These are phyloP conservation scores for Boletus rubroflammeus DNA, from an alignment of 768 basidiomycete genomes.

Conservation along the genomic window DNA sequence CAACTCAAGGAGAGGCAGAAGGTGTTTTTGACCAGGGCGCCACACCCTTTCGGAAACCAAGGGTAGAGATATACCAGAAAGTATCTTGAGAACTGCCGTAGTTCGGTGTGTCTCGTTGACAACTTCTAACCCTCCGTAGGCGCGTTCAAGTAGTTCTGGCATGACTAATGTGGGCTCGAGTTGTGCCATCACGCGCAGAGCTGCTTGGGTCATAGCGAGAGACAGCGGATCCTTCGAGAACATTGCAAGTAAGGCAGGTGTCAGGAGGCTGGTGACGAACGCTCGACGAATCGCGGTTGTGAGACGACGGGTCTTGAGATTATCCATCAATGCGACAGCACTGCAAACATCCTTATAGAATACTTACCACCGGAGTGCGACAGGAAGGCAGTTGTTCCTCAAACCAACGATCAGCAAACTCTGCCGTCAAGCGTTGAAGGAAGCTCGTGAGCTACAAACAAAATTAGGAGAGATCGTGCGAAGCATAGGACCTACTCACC, in stretches of 20 bases:
- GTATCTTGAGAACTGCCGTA: conserved; percentile 82
- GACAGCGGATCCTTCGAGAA: conserved; percentile 80
- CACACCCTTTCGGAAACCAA: conserved; percentile 75
- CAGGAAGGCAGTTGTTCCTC: conserved; percentile 77
- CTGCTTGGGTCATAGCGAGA: conserved; percentile 77
- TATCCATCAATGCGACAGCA: not conserved
- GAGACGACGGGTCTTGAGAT: conserved; percentile 60
- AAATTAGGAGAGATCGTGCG: conserved; percentile 7
- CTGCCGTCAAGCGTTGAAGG: conserved; percentile 67
- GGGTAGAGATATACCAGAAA: conserved; percentile 73
- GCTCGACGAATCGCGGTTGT: conserved; percentile 77
- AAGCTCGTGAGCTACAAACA: conserved; percentile 67
- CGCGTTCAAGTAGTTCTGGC: conserved; percentile 88
- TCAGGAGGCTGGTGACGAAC: conserved; percentile 78
- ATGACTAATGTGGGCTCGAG: conserved; percentile 83
- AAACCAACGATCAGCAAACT: conserved; percentile 75
- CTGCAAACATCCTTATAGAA: not conserved
- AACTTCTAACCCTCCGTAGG: conserved; percentile 87
- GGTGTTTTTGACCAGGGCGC: conserved; percentile 83
- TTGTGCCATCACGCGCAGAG: conserved; percentile 72
- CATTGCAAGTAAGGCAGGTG: conserved; percentile 88
- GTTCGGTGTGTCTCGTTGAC: conserved; percentile 95
- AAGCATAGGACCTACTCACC: conserved; percentile 10
- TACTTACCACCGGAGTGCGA: conserved; percentile 66
- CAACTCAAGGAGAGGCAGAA: conserved; percentile 83